Conservation (phyloP, 2,329 filamentous ascomycete species). For the Remersonia thermophila region DNA sequence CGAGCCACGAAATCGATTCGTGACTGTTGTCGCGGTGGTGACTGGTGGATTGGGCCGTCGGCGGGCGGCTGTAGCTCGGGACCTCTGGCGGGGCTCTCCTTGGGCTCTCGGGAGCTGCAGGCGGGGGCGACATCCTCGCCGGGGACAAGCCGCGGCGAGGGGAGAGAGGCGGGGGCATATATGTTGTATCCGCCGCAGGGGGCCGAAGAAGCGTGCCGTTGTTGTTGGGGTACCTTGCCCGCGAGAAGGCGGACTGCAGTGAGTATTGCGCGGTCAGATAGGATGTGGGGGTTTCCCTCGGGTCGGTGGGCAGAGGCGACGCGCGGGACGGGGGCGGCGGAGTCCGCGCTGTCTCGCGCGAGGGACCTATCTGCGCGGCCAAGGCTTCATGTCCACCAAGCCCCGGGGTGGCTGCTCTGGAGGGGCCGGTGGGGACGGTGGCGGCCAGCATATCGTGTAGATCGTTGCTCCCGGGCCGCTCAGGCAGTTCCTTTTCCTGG, state of each 20-base stretch:
- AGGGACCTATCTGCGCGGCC: too few relatives aligned
- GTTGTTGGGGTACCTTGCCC: slow-evolving; percentile 26
- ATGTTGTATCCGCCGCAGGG: slow-evolving; percentile 38
- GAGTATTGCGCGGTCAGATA: slow-evolving; percentile 24
- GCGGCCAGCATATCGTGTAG: slow-evolving; percentile 13
- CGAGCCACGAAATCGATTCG: slow-evolving; percentile 83
- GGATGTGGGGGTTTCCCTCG: slow-evolving; percentile 18
- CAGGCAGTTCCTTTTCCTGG: slow-evolving; percentile 66
- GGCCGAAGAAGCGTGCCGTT: slow-evolving; percentile 31
- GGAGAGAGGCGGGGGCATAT: slow-evolving; percentile 61
- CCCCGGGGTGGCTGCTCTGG: too few relatives aligned
- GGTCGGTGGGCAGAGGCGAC: slow-evolving; percentile 17
- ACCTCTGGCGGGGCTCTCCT: slow-evolving; percentile 15
- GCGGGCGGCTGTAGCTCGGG: slow-evolving; percentile 13
- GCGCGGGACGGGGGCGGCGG: slow-evolving; percentile 14
- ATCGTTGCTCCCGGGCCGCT: slow-evolving; percentile 50
- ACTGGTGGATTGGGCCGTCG: slow-evolving; percentile 20
- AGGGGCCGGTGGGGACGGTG: too few relatives aligned
- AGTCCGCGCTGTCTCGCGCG: slow-evolving; percentile 3
- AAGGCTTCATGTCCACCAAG: too few relatives aligned
- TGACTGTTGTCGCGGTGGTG: slow-evolving; percentile 53
- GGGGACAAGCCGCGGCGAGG: slow-evolving; percentile 47
- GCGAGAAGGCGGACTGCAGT: slow-evolving; percentile 43
- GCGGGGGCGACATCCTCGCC: slow-evolving; percentile 20
- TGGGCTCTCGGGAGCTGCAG: slow-evolving; percentile 18